Evolutionary conservation across 352 stramenopile genomes (phyloP).

Genomic region (Globisporangium paroecandrum): DNA sequence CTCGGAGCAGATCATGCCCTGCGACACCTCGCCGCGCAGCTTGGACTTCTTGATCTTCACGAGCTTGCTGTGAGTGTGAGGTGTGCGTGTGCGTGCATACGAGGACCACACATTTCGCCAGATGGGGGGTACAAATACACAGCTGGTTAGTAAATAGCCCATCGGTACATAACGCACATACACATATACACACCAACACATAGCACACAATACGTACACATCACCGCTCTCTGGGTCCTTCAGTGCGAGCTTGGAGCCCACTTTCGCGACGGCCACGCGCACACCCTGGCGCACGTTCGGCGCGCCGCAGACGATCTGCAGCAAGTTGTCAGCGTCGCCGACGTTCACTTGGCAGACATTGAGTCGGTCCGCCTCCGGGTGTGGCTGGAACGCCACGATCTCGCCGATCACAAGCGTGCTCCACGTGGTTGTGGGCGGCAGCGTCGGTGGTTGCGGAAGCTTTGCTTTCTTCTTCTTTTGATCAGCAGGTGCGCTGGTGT

Average conservation of each 20-base stretch:
- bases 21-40: conserved; percentile 68
- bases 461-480: conserved; percentile 13
- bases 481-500: neutral
- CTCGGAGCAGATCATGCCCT: conserved; percentile 84
- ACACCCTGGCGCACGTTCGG: conserved; percentile 59
- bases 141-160: conserved; percentile 7
- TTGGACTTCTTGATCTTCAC: conserved; percentile 87
- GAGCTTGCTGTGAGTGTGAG: conserved; percentile 39
- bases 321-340: conserved; percentile 45
- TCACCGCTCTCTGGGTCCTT: conserved; percentile 46
- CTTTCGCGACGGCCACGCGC: conserved; percentile 60
- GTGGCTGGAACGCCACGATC: conserved; percentile 54
- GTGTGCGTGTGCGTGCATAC: neutral
- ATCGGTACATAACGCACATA: neutral
- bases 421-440: conserved; percentile 50
- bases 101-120: conserved; percentile 1
- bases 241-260: conserved; percentile 59
- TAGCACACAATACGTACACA: conserved; percentile 28
- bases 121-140: conserved; percentile 3
- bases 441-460: conserved; percentile 15
- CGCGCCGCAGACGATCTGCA: conserved; percentile 79
- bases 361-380: conserved; percentile 62
- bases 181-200: neutral
- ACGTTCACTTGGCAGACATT: conserved; percentile 69
- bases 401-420: conserved; percentile 64